Evolutionary conservation across 2,329 filamentous ascomycete genomes (phyloP), one percentile per base, ranked within the genome.

Genomic region (Ceratocystiopsis sp.): DNA sequence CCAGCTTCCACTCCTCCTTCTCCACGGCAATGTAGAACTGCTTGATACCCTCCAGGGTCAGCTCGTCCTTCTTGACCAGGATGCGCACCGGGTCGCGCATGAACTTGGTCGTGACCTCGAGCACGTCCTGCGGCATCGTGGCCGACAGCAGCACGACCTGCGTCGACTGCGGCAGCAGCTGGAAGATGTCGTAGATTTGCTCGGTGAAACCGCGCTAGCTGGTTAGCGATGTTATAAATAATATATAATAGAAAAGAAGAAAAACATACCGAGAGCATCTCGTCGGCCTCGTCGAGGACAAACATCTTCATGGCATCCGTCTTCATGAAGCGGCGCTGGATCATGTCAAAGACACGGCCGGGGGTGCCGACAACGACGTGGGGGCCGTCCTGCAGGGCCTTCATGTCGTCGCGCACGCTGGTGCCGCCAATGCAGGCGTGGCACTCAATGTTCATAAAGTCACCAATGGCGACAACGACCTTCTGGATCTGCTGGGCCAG

Each of bases 141-240:
- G 91, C 91, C 47, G 91, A 96, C 45, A 98, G 79, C 46, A 98
- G 84, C 54, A 96, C 89, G 53, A 98, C 91, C 75, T 98, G 91
- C 61, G 89, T 98, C 50, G 85, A 87, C 69, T 94, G 91, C 46
- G 91, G 91, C 44, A 98, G 82, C 49, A 95, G 84, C 70, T 94
- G 89, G 80, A 95, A 98, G 69, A 98, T 93, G 67, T 98, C 91
- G 76, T 98, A 98, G 71, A 98, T 98, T 73, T 98, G 91, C 74
- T 98, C 91, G 58, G 87, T 94, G 79, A 98, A 98, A 75, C 91
- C 91, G 60, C 89, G 89, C 75, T 84, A 43, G 35, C 37, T 38
- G 40, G 59, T 69, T 57, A 68, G 62, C 35, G 45, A 29, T 29
- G 9, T 29, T 29, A 10, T 8, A 29, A 9, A 29, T 4, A 9